Base-by-base conservation (phyloP, 768 basidiomycete species). In the Serpula lacrymans region DNA sequence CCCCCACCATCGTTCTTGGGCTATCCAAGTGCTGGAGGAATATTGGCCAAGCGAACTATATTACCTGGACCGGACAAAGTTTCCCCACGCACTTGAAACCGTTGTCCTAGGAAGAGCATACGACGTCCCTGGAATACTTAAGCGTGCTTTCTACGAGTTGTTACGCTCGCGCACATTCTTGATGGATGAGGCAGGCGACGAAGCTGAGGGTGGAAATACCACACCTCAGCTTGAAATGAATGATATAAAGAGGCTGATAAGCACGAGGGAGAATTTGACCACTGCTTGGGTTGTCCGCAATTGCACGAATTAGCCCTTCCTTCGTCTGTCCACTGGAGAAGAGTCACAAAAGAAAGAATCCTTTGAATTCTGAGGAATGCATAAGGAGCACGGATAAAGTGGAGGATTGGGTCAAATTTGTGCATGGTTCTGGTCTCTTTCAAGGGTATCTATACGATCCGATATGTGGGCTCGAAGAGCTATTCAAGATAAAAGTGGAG, bases 91-190 rank as follows among this genome's bases (percentile, higher is more conserved):
- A 2, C 54, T 52, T 1, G 55, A 54, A 17, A 65, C 60, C 2
- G 47, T 70, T 13, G 30, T 49, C 13, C 53, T 71, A 12, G 65
- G 62, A 12, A 57, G 56, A 9, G 14, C 46, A 3, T 63, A 47
- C 41, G 47, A 55, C 16, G 27, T 68, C 6, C 46, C 55, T 6
- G 27, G 30, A 1, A 55, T 70, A 17, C 50, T 64, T 7, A 64
- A 65, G 35, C 52, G 57, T 31, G 68, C 69, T 2, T 68, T 63
- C 39, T 71, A 72, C 44, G 68, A 72, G 43, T 54, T 72, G 25
- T 49, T 68, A 4, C 54, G 68, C 22, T 47, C 46, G 10, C 36
- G 51, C 7, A 52, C 43, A 11, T 61, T 64, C 39, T 62, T 56
- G 7, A 61, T 63, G 37, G 38, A 36, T 16, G 35, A 41, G 13